phyloP scores from a whole-genome alignment of 805 yeast species.

The Starmerella sirachaensis region DNA sequence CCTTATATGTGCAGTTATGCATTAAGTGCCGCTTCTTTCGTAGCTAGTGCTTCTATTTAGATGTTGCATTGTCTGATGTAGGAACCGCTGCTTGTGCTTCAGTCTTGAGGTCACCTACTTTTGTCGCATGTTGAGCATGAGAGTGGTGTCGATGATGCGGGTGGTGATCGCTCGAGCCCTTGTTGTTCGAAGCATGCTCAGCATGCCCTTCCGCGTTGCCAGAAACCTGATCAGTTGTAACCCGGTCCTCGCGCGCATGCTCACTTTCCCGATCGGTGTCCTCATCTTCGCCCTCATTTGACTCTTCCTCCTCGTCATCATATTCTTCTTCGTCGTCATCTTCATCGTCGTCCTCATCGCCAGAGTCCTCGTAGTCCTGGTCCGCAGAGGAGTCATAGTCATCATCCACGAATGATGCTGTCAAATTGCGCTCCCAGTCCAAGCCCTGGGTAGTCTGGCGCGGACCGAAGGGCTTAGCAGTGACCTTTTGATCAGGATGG shows the following conservation, averaged over 20 bases:
- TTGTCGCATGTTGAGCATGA: too few relatives aligned
- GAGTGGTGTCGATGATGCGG: too few relatives aligned
- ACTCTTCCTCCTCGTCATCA: constrained; percentile 3
- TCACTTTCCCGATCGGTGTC: too few relatives aligned
- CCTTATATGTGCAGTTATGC: too few relatives aligned
- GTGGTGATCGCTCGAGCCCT: too few relatives aligned
- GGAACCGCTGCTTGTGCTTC: too few relatives aligned
- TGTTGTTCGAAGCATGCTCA: too few relatives aligned
- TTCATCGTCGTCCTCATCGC: constrained; percentile 11
- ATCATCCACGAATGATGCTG: constrained; percentile 23
- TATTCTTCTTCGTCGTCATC: constrained; percentile 12
- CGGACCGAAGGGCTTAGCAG: constrained; percentile 4
- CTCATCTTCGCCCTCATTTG: too few relatives aligned
- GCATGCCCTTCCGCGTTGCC: neutral
- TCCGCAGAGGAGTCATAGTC: constrained; percentile 24
- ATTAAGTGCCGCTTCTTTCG: too few relatives aligned
- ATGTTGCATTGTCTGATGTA: too few relatives aligned
- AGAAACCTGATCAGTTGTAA: neutral
- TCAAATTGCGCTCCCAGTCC: constrained; percentile 29
- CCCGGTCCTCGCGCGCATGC: neutral
- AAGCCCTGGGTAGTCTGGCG: constrained; percentile 17
- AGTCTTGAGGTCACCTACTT: too few relatives aligned
- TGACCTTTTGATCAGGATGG: neutral
- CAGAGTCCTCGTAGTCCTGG: constrained; percentile 9
- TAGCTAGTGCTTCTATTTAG: too few relatives aligned